phyloP scores from a whole-genome alignment of 1,139 yeast genomes.

The Hemisphaericaspora xylofermentans region DNA sequence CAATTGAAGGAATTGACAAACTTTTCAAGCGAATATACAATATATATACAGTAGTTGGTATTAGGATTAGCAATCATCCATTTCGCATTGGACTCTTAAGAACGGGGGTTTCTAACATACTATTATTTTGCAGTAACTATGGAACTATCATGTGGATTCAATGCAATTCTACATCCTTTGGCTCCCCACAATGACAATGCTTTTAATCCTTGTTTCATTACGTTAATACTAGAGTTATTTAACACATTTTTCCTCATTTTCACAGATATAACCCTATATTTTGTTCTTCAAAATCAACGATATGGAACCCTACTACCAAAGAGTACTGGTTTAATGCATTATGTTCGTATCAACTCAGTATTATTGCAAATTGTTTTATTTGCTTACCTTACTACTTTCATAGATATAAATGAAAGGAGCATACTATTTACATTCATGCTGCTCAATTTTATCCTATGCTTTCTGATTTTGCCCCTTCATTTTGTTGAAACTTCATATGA shows the following conservation, averaged over 20 bases:
- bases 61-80: no score
- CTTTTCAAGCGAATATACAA: no score
- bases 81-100: not conserved
- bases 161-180: constrained; percentile 18
- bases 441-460: constrained; percentile 11
- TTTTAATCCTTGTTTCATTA: constrained; percentile 55
- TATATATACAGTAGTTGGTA: not conserved
- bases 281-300: constrained; percentile 11
- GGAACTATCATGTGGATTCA: constrained; percentile 15
- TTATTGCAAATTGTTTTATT: constrained; percentile 26
- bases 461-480: constrained; percentile 39
- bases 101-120: no score
- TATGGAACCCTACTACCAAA: constrained; percentile 25
- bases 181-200: constrained; percentile 43
- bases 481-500: constrained; percentile 34
- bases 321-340: constrained; percentile 31
- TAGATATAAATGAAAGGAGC: constrained; percentile 24
- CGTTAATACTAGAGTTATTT: constrained; percentile 8
- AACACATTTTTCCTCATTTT: constrained; percentile 6
- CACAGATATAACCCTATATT: constrained; percentile 26
- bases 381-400: constrained; percentile 18
- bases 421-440: constrained; percentile 24
- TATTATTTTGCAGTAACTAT: not conserved
- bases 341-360: constrained; percentile 28
- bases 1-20: not conserved